Evolutionary conservation across 805 yeast species (phyloP).

Genomic region (Myxozyma sirexii): DNA sequence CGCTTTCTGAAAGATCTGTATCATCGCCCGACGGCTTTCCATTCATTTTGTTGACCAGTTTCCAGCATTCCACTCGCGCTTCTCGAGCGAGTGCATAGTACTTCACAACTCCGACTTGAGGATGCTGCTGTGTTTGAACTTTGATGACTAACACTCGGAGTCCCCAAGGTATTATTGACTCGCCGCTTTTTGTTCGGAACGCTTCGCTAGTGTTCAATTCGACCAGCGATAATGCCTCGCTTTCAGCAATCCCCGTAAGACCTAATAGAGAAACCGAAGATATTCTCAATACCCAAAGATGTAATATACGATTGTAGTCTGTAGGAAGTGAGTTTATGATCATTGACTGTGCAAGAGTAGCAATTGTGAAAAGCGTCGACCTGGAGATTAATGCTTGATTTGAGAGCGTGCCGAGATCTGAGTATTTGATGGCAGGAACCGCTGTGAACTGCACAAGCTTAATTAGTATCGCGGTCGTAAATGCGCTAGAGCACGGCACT

Average conservation of each 20-base stretch:
- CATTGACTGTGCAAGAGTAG: constrained; percentile 12
- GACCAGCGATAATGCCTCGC: constrained; percentile 38
- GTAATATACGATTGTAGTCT: constrained; percentile 25
- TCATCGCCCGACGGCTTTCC: neutral
- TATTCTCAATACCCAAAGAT: constrained; percentile 27
- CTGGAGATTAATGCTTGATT: constrained; percentile 21
- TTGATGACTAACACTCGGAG: constrained; percentile 41
- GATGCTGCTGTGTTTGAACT: constrained; percentile 42
- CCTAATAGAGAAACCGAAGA: constrained; percentile 18
- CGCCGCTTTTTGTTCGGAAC: constrained; percentile 33
- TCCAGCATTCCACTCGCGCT: constrained; percentile 39
- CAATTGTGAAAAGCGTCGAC: constrained; percentile 22
- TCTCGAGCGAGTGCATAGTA: constrained; percentile 44
- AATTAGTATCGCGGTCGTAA: neutral
- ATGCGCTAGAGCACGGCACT: neutral
- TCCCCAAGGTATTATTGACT: constrained; percentile 41
- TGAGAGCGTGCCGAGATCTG: constrained; percentile 17
- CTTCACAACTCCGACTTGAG: constrained; percentile 40
- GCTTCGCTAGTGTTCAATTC: constrained; percentile 37
- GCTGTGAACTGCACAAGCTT: constrained; percentile 6
- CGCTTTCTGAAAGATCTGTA: neutral
- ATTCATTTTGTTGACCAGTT: constrained; percentile 3
- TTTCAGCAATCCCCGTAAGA: constrained; percentile 38
- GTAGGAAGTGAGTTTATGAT: constrained; percentile 13
- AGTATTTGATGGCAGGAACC: constrained; percentile 2